These are phyloP conservation scores for Didymella segeticola DNA, from an alignment of 2,329 filamentous ascomycete genomes.

Conservation along the genomic window DNA sequence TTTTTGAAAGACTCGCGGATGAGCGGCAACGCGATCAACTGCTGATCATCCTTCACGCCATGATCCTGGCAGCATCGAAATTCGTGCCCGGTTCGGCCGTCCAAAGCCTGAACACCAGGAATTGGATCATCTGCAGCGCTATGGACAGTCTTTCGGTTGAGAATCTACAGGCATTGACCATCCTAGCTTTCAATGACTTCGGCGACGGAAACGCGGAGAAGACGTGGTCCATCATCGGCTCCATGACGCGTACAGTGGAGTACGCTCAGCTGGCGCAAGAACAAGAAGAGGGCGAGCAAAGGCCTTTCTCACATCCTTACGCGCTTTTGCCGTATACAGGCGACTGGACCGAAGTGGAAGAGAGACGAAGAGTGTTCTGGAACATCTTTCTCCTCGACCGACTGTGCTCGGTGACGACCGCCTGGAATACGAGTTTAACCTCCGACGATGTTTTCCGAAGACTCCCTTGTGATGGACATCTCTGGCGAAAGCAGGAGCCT, in stretches of 20 bases:
- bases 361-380: constrained; percentile 28
- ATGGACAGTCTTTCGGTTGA: constrained; percentile 21
- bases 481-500: constrained; percentile 26
- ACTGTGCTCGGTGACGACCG: constrained; percentile 26
- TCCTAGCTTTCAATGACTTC: constrained; percentile 25
- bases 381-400: constrained; percentile 28
- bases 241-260: constrained; percentile 26
- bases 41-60: constrained; percentile 18
- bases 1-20: constrained; percentile 13
- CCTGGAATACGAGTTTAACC: constrained; percentile 29
- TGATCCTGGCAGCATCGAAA: constrained; percentile 22
- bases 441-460: constrained; percentile 28
- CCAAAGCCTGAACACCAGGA: not conserved
- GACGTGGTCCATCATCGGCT: constrained; percentile 26
- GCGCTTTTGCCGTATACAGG: constrained; percentile 8
- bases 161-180: constrained; percentile 21
- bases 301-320: constrained; percentile 21
- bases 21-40: constrained; percentile 6
- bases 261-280: constrained; percentile 26
- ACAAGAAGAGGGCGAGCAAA: constrained; percentile 20
- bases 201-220: constrained; percentile 22
- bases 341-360: constrained; percentile 28
- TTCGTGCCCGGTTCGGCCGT: constrained; percentile 13
- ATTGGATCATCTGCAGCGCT: constrained; percentile 19
- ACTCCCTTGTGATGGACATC: constrained; percentile 27